Evolutionary conservation across 1,139 yeast species (phyloP), one percentile per base, ranked within the genome.

Genomic region (Zhuliangozyma blackwelliae): DNA sequence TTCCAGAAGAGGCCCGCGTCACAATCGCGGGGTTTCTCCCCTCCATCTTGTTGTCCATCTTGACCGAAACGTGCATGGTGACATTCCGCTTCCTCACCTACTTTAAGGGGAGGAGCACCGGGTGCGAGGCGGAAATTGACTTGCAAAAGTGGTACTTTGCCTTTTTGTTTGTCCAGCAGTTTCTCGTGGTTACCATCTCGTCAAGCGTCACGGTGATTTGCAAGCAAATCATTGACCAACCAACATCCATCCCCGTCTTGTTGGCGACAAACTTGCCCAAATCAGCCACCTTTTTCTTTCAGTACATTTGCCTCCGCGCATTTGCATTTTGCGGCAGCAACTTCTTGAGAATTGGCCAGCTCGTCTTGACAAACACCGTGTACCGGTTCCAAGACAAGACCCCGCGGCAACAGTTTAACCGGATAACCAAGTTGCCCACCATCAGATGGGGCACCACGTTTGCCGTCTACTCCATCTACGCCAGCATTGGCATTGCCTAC

Each of bases 121-220:
- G 80, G 0, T 67, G 79, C 5, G 76, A 73, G 40, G 53, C 77
- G 10, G 86, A 83, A 51, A 30, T 72, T 3, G 80, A 77, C 43
- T 61, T 79, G n/a, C 89, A 82, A 44, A 61, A 64, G 35, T 82
- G 90, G 89, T 78, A 63, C 68, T 82, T 68, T 64, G 70, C 46
- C 40, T 89, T 89, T 52, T 63, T 83, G 36, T 87, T 86, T 52
- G 77, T 87, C 32, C 96, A 89, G 49, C 78, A 87, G 29, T 89
- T 89, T 48, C 57, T 89, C 31, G 94, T 89, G 29, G 89, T 89
- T 3, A 84, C 96, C 0, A 75, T 89, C 29, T 86, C 94, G 51
- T 82, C 95, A 0, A 89, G 96, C 27, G 63, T 86, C 8, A 77
- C 87, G 0, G 79, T 80, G 4, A 74, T 88, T 0, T 59, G 83